Conservation (phyloP, 2,329 filamentous ascomycete species). For the Phyllosticta ampelicida region DNA sequence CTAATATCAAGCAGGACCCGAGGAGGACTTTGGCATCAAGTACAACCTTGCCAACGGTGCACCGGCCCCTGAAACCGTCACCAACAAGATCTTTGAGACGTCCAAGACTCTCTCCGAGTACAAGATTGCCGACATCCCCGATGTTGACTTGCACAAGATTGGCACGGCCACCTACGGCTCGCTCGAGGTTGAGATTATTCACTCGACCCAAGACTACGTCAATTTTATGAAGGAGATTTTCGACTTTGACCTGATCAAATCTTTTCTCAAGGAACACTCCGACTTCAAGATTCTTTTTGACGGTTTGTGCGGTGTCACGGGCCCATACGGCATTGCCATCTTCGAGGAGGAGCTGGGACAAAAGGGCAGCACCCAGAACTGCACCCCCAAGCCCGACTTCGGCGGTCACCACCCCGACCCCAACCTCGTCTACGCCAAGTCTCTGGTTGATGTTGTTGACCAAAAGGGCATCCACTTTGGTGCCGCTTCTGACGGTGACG, state of each 20-base stretch:
- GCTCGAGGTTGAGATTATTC: conserved; percentile 89
- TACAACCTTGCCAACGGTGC: conserved; percentile 97
- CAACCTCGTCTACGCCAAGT: conserved; percentile 94
- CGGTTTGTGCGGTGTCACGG: conserved; percentile 86
- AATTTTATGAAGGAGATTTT: conserved; percentile 98
- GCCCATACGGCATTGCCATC: conserved; percentile 87
- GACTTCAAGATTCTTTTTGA: conserved; percentile 98
- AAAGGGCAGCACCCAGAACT: conserved; percentile 77
- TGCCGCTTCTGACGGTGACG: conserved; percentile 91
- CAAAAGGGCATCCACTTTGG: conserved; percentile 88
- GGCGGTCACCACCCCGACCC: conserved; percentile 95
- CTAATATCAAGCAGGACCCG: conserved; percentile 53
- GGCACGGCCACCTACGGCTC: conserved; percentile 74
- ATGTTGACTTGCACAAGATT: conserved; percentile 73
- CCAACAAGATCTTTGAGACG: conserved; percentile 92
- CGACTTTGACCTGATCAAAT: conserved; percentile 91
- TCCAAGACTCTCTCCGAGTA: conserved; percentile 86
- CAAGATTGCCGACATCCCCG: conserved; percentile 79
- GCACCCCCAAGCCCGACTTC: conserved; percentile 84
- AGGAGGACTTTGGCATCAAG: conserved; percentile 97
- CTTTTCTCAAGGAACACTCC: conserved; percentile 74
- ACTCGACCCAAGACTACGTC: conserved; percentile 86
- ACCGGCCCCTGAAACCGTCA: conserved; percentile 89
- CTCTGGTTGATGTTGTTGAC: conserved; percentile 86
- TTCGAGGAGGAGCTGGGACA: conserved; percentile 90